Conservation (phyloP, 495 filamentous ascomycete species). For the Neurospora pannonica region DNA sequence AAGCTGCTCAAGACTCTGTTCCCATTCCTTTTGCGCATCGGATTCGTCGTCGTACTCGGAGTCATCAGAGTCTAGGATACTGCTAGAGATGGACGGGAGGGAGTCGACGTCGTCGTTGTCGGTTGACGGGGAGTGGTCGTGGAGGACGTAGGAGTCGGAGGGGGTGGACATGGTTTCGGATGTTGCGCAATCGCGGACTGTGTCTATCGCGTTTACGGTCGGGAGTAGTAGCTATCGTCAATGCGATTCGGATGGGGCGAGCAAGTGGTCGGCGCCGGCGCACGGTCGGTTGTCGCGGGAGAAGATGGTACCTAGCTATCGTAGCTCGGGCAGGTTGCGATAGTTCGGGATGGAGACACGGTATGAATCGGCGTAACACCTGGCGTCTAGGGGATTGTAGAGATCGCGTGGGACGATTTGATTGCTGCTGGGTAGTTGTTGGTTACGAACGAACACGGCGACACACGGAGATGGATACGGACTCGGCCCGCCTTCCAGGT, state of each 20-base stretch:
- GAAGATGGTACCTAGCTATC: not conserved
- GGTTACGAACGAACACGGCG: not conserved
- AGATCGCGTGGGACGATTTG: not conserved
- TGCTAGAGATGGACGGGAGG: constrained; percentile 62
- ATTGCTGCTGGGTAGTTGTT: not conserved
- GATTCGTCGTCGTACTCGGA: constrained; percentile 50
- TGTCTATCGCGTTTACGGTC: not conserved
- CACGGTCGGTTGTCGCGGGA: not conserved
- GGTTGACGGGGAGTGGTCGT: constrained; percentile 28
- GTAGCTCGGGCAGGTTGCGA: not conserved
- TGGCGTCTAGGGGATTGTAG: not conserved
- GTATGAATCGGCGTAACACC: not conserved
- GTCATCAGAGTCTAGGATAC: constrained; percentile 34
- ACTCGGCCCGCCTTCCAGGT: not conserved
- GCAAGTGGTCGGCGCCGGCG: not conserved
- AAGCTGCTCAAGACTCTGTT: constrained; percentile 82
- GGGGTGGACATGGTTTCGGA: constrained; percentile 12
- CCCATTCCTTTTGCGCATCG: constrained; percentile 90
- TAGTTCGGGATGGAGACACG: not conserved
- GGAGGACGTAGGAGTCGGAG: constrained; percentile 35
- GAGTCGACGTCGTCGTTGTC: constrained; percentile 64
- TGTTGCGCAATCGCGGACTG: not conserved
- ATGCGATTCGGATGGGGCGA: not conserved
- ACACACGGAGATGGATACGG: not conserved
- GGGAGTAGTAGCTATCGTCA: not conserved